A percentile compares a stretch with the other conserved stretches of the same genome.
phyloP scores from a whole-genome alignment of 2,329 filamentous ascomycete genomes.

The Ophiostoma novo-ulmi region DNA sequence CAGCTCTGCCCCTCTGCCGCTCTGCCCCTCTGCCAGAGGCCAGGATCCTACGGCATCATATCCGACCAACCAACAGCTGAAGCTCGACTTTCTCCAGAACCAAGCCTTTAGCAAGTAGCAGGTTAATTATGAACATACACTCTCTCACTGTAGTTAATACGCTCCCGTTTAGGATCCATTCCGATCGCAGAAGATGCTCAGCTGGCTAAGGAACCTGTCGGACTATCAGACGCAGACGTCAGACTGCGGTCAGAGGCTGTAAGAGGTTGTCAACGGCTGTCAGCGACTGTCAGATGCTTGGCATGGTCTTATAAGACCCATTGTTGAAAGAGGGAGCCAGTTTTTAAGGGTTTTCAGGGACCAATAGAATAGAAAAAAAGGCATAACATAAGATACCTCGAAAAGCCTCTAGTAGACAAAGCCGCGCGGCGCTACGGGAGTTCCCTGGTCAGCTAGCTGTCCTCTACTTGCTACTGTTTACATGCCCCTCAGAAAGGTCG shows the following conservation, averaged over 20 bases:
- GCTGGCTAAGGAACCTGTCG: not conserved
- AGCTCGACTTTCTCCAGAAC: slow-evolving; percentile 11
- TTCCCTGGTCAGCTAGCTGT: not conserved
- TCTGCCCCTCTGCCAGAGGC: not conserved
- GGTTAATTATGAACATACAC: not conserved
- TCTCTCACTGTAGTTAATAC: not conserved
- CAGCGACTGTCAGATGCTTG: not conserved
- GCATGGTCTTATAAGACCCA: not conserved
- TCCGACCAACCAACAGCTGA: not conserved
- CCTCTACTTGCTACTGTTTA: not conserved
- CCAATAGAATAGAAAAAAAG: not conserved
- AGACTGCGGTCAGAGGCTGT: not conserved
- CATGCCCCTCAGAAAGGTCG: not conserved
- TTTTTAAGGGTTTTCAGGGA: not conserved
- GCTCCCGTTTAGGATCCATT: not conserved
- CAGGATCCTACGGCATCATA: not conserved
- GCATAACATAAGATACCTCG: not conserved
- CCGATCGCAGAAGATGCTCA: not conserved
- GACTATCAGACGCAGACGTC: no score
- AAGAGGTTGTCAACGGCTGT: not conserved
- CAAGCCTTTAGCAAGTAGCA: slow-evolving; percentile 13
- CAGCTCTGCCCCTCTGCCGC: not conserved
- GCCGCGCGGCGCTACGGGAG: slow-evolving; percentile 16
- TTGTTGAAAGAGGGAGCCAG: not conserved
- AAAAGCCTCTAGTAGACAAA: not conserved